A percentile compares a stretch with the other conserved stretches of the same genome.
Evolutionary conservation across 305 asterid species (phyloP).

Genomic region (Solanum chacoense): DNA sequence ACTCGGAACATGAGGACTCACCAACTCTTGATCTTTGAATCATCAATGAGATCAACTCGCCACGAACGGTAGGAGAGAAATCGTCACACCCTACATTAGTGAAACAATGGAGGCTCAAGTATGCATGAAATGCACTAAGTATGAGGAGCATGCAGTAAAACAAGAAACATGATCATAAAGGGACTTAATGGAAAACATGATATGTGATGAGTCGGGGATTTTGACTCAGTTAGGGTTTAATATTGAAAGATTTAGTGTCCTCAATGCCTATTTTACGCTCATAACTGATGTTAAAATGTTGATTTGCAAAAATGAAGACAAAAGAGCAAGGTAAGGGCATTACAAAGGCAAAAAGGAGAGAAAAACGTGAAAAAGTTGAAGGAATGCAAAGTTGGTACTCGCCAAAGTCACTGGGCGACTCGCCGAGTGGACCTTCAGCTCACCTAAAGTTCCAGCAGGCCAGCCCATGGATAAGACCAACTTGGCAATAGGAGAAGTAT

Average conservation of each 20-base stretch:
- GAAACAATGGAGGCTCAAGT: neutral
- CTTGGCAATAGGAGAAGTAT: neutral
- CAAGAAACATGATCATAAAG: neutral
- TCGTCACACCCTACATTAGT: neutral
- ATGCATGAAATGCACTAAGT: neutral
- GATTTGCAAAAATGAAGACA: neutral
- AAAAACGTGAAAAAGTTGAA: no score
- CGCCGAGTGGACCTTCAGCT: neutral
- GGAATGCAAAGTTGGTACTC: neutral
- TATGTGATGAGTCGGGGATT: neutral
- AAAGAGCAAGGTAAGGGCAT: neutral
- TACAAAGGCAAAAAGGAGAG: neutral
- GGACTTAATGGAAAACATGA: neutral
- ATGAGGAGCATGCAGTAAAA: neutral
- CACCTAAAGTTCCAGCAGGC: neutral
- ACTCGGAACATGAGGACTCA: neutral
- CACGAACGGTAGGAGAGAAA: neutral
- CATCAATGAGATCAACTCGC: neutral
- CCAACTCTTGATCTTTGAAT: neutral
- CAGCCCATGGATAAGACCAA: neutral
- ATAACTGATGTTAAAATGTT: neutral
- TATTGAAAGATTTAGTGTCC: neutral
- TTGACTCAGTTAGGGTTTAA: neutral
- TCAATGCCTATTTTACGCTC: neutral
- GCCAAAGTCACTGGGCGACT: neutral